Conservation (phyloP, 768 basidiomycete species). For the Boletus rubescentipes region DNA sequence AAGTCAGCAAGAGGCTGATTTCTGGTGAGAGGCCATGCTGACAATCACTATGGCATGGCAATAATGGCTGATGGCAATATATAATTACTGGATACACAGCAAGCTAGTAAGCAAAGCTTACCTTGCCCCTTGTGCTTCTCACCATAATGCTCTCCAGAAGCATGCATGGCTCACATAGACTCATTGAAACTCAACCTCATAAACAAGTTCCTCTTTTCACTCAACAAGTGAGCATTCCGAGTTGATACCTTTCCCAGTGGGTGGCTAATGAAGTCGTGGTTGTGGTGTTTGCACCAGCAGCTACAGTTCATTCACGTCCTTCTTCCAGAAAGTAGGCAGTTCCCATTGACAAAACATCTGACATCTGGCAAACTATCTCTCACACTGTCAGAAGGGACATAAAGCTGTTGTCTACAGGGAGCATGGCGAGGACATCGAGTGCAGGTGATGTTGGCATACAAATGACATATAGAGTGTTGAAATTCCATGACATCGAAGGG, state of each 20-base stretch:
- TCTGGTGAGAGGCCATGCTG: neutral
- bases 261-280: too few species aligned
- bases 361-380: too few species aligned
- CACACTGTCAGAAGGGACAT: too few species aligned
- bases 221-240: too few species aligned
- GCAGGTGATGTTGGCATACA: too few species aligned
- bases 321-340: neutral
- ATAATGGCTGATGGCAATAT: too few species aligned
- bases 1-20: neutral
- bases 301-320: neutral
- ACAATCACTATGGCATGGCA: neutral
- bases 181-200: neutral
- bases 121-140: neutral
- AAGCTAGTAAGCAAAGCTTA: neutral
- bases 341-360: too few species aligned
- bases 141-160: neutral
- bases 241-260: too few species aligned
- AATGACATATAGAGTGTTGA: too few species aligned
- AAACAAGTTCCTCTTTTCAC: neutral
- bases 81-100: neutral
- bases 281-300: neutral
- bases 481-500: accelerated
- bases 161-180: neutral
- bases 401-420: too few species aligned
- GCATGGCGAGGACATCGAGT: too few species aligned